phyloP scores from a whole-genome alignment of 1,284 basidiomycete species.

The Microbotryum lychnidis-dioicae region DNA sequence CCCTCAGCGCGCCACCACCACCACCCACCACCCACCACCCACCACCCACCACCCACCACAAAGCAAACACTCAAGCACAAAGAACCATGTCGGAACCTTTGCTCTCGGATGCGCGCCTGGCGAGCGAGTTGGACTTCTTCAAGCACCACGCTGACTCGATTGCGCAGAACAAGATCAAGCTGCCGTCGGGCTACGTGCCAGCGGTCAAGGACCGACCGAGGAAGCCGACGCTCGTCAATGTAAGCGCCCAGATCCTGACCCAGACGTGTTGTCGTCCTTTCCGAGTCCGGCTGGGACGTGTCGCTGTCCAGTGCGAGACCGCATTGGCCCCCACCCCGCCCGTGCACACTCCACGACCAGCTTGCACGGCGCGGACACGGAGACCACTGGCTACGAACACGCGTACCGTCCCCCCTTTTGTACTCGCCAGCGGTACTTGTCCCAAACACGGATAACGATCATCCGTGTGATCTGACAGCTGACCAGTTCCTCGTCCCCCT shows the following conservation, averaged over 20 bases:
- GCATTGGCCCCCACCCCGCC: too few species aligned
- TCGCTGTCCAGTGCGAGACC: too few species aligned
- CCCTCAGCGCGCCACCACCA: too few species aligned
- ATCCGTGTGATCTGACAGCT: neutral
- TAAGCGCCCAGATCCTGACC: slow-evolving; percentile 22
- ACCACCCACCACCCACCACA: too few species aligned
- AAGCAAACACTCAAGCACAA: too few species aligned
- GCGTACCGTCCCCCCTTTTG: too few species aligned
- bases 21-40: too few species aligned
- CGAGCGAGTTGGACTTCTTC: slow-evolving; percentile 59
- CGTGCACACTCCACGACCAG: too few species aligned
- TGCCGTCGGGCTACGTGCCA: slow-evolving; percentile 66
- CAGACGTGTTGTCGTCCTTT: slow-evolving; percentile 1
- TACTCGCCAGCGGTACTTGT: too few species aligned
- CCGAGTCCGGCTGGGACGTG: neutral
- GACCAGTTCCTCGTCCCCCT: neutral
- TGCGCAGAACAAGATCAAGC: slow-evolving; percentile 59
- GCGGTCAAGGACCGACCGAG: slow-evolving; percentile 60
- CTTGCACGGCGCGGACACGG: too few species aligned
- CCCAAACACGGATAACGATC: too few species aligned
- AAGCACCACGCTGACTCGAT: slow-evolving; percentile 63
- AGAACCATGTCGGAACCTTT: slow-evolving; percentile 21
- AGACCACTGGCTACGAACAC: too few species aligned
- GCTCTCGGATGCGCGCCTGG: slow-evolving; percentile 17
- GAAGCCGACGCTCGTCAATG: slow-evolving; percentile 57